Evolutionary conservation across 2,329 filamentous ascomycete genomes (phyloP), one percentile per base, ranked within the genome.

Genomic region (Xylaria sp.): DNA sequence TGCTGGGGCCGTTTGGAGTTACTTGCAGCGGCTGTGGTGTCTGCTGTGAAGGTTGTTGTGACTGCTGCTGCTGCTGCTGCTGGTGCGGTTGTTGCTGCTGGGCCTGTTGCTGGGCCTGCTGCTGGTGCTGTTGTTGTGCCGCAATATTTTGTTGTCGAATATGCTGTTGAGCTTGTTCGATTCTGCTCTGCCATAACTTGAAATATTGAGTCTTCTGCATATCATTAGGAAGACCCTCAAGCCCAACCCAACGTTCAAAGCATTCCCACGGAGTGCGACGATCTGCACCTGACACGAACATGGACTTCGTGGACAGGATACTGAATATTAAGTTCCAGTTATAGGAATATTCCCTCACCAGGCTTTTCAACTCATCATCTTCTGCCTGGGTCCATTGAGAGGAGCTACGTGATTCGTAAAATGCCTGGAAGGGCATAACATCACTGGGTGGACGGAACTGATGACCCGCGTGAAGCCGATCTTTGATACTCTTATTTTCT

Each of bases 131-230:
- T 49, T 80, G 79, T 64, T 78, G 73, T 33, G 84, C 84, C 31
- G 83, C 81, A 66, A 88, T 84, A 64, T 88, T 87, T 57, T 87
- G 85, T 65, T 87, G 84, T 55, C 81, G 80, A 68, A 89, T 87
- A 33, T 83, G 80, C 52, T 85, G 82, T 75, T 90, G 88, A 0
- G 88, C 89, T 9, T 84, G 80, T 64, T 90, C 88, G 33, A 91
- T 89, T 33, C 89, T 82, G 10, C 81, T 82, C 72, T 88, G 89
- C 77, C 90, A 91, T 1, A 87, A 82, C 76, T 94, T 93, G 85
- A 98, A 99, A 79, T 98, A 99, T 54, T 94, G 92, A 0, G 94
- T 97, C 82, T 97, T 97, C 20, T 92, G 91, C 91, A 98, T 97
- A 73, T 99, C 96, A 12, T 91, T 89, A 4, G 96, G 95, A 46